These are phyloP conservation scores for Ilyonectria mors-panacis DNA, from an alignment of 2,329 filamentous ascomycete genomes.

Conservation along the genomic window DNA sequence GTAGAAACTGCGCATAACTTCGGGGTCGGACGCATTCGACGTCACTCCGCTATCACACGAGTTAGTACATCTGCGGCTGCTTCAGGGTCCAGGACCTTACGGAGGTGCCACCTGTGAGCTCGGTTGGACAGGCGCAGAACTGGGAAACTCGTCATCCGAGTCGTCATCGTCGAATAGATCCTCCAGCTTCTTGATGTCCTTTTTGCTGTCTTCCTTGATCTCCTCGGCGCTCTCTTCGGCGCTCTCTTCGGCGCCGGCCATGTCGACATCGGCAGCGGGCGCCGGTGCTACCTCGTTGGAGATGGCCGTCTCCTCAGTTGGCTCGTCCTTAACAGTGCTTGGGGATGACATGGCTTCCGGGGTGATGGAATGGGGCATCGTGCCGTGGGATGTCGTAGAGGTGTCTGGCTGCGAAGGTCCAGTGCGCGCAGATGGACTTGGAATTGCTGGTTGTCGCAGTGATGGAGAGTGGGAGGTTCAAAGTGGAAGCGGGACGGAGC, in stretches of 20 bases:
- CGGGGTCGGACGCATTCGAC: constrained; percentile 77
- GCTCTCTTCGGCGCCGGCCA: constrained; percentile 43
- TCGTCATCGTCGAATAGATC: constrained; percentile 72
- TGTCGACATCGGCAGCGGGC: constrained; percentile 38
- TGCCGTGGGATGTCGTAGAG: not conserved
- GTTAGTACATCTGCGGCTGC: constrained; percentile 23
- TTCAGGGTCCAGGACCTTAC: constrained; percentile 52
- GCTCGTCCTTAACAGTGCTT: constrained; percentile 47
- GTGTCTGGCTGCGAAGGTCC: not conserved
- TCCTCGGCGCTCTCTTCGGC: constrained; percentile 55
- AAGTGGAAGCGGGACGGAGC: constrained; percentile 34
- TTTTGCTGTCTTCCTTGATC: constrained; percentile 50
- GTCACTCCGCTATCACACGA: constrained; percentile 50
- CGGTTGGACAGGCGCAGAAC: constrained; percentile 59
- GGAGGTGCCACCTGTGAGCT: constrained; percentile 60
- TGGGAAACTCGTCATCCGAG: constrained; percentile 74
- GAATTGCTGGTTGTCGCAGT: constrained; percentile 40
- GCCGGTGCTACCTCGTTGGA: constrained; percentile 32
- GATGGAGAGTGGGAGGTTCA: constrained; percentile 34
- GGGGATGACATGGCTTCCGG: constrained; percentile 46
- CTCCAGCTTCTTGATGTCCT: constrained; percentile 67
- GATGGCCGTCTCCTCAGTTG: constrained; percentile 44
- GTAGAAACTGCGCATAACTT: constrained; percentile 94
- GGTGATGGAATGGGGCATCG: constrained; percentile 43
- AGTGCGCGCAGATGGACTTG: not conserved